These are phyloP conservation scores for Protea cynaroides DNA, from an alignment of 164 flowering plant species.

Conservation along the genomic window DNA sequence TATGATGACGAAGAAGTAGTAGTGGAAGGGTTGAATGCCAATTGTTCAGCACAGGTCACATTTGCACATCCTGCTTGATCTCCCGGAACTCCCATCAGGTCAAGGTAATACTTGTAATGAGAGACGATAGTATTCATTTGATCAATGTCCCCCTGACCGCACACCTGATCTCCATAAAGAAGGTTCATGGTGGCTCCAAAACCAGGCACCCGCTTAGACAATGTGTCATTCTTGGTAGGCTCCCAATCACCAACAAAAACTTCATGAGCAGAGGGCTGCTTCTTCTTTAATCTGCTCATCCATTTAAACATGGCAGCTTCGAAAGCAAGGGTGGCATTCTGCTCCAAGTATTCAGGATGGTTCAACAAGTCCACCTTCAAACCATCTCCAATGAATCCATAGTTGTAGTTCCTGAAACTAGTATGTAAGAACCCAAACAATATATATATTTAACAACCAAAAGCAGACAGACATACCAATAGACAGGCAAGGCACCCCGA, in stretches of 20 bases:
- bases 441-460: too few species aligned
- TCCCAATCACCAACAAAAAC: conserved; percentile 81
- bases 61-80: conserved; percentile 66
- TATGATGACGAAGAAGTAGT: conserved; percentile 35
- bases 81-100: conserved; percentile 67
- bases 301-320: conserved; percentile 71
- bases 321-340: conserved; percentile 84
- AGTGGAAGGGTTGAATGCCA: conserved; percentile 48
- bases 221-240: conserved; percentile 87
- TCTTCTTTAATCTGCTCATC: conserved; percentile 67
- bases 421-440: background rate
- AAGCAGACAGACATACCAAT: conserved; percentile 45
- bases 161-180: conserved; percentile 60
- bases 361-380: conserved; percentile 56
- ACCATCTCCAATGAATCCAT: conserved; percentile 57
- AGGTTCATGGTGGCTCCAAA: conserved; percentile 85
- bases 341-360: conserved; percentile 83
- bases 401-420: conserved; percentile 66
- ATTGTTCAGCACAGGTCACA: conserved; percentile 69
- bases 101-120: conserved; percentile 74
- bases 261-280: conserved; percentile 74
- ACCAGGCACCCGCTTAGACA: conserved; percentile 62
- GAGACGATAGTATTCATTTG: conserved; percentile 71
- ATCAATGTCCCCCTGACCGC: conserved; percentile 71
- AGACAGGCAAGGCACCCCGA: conserved; percentile 88